A percentile compares a stretch with the other conserved stretches of the same genome.
Evolutionary conservation across 805 yeast genomes (phyloP).

Genomic region (Nakazawaea pomicola): DNA sequence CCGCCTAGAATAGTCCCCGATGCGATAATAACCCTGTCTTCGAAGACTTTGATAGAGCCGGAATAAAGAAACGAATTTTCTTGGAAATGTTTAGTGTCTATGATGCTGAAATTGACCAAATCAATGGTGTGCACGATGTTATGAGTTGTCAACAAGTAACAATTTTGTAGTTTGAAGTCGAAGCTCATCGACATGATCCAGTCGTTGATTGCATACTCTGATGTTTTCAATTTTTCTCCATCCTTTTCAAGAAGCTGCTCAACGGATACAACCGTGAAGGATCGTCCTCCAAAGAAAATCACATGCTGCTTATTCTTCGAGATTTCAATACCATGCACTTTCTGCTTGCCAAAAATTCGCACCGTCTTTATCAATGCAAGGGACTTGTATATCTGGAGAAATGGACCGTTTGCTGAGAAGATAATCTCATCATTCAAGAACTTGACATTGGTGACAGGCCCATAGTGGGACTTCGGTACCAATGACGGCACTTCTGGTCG

Average conservation of each 20-base stretch:
- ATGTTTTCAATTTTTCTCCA: constrained; percentile 14
- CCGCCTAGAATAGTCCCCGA: constrained; percentile 96
- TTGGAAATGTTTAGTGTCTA: constrained; percentile 37
- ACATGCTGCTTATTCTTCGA: constrained; percentile 24
- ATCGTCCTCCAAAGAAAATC: constrained; percentile 67
- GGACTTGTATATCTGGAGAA: constrained; percentile 49
- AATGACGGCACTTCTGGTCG: not conserved
- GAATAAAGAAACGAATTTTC: constrained; percentile 86
- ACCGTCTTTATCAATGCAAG: constrained; percentile 30
- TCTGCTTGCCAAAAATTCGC: constrained; percentile 61
- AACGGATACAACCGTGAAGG: constrained; percentile 42
- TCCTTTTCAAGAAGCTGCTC: constrained; percentile 23
- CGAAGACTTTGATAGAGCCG: constrained; percentile 59
- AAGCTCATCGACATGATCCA: constrained; percentile 74
- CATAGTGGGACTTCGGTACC: constrained; percentile 34
- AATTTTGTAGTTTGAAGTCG: constrained; percentile 27
- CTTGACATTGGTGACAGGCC: constrained; percentile 68
- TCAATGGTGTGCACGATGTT: constrained; percentile 50
- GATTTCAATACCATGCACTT: constrained; percentile 72
- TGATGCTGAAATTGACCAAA: constrained; percentile 21
- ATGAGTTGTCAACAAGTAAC: constrained; percentile 73
- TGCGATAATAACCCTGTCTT: constrained; percentile 48
- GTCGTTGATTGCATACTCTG: constrained; percentile 61
- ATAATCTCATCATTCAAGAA: constrained; percentile 33
- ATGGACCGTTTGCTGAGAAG: constrained; percentile 70